These are phyloP conservation scores for Mortierella sp. DNA, from an alignment of 371 early-diverging fungal species.

Conservation along the genomic window DNA sequence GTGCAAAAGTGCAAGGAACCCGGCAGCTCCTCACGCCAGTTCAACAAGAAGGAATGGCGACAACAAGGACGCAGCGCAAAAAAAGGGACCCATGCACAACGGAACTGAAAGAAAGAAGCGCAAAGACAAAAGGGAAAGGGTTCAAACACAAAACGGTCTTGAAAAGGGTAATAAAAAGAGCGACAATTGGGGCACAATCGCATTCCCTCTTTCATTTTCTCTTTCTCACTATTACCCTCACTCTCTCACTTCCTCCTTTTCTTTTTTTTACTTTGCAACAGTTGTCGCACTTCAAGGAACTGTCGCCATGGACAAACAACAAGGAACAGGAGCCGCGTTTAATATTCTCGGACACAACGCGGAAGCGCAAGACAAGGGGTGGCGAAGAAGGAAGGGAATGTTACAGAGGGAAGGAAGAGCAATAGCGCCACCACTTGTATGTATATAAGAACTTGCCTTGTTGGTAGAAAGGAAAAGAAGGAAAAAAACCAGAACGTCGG, in stretches of 20 bases:
- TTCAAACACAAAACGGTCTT: too few species aligned
- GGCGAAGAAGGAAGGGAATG: too few species aligned
- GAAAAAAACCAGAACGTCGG: not conserved
- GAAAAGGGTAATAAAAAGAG: not conserved
- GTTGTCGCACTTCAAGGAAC: not conserved
- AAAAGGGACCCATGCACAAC: not conserved
- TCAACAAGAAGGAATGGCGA: too few species aligned
- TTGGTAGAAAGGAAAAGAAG: not conserved
- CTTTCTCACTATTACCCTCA: not conserved
- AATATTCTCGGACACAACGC: too few species aligned
- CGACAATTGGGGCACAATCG: constrained; percentile 4
- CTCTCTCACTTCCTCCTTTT: not conserved
- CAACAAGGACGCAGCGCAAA: not conserved
- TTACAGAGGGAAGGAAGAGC: not conserved
- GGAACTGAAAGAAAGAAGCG: not conserved
- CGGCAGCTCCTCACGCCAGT: too few species aligned
- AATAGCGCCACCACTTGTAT: not conserved
- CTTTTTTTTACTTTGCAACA: not conserved
- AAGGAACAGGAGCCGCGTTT: too few species aligned
- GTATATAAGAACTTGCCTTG: not conserved
- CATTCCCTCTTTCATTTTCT: not conserved
- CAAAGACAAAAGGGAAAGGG: not conserved
- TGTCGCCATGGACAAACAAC: not conserved
- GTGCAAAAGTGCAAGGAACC: too few species aligned
- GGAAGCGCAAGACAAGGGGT: too few species aligned